phyloP scores from a whole-genome alignment of 306 rosid species.

The Medicago ruthenica region DNA sequence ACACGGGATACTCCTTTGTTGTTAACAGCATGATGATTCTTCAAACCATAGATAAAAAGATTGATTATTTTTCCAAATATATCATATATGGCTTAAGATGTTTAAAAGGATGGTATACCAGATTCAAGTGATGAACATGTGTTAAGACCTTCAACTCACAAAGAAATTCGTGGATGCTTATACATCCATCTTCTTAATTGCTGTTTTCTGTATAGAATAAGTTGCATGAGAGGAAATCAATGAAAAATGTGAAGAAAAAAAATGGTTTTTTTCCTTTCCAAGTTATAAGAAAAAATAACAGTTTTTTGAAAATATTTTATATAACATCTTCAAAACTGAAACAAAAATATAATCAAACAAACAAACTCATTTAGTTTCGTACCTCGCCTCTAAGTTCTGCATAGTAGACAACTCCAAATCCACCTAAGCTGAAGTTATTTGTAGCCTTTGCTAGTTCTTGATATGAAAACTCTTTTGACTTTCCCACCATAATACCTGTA shows the following conservation, averaged over 20 bases:
- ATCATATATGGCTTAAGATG: not conserved
- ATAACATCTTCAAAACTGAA: too few species aligned
- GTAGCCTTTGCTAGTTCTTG: constrained; percentile 85
- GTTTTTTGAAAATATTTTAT: too few species aligned
- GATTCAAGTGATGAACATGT: constrained; percentile 88
- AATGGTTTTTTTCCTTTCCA: too few species aligned
- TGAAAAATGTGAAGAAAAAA: not conserved
- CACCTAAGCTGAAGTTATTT: constrained; percentile 77
- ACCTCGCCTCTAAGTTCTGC: constrained; percentile 96
- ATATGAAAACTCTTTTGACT: constrained; percentile 75
- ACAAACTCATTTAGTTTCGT: not conserved
- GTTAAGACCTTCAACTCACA: constrained; percentile 88
- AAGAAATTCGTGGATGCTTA: constrained; percentile 88
- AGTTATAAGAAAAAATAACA: too few species aligned
- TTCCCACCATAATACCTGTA: constrained; percentile 64
- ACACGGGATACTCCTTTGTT: too few species aligned
- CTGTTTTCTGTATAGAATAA: constrained; percentile 64
- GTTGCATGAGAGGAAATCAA: not conserved
- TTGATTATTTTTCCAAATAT: not conserved
- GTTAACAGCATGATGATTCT: too few species aligned
- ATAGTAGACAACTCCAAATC: constrained; percentile 86
- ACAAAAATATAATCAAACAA: too few species aligned
- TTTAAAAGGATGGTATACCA: constrained; percentile 57
- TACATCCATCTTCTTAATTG: constrained; percentile 63
- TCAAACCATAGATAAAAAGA: too few species aligned